Conservation (phyloP, 768 basidiomycete species). For the Pleurotus tuber-regium region DNA sequence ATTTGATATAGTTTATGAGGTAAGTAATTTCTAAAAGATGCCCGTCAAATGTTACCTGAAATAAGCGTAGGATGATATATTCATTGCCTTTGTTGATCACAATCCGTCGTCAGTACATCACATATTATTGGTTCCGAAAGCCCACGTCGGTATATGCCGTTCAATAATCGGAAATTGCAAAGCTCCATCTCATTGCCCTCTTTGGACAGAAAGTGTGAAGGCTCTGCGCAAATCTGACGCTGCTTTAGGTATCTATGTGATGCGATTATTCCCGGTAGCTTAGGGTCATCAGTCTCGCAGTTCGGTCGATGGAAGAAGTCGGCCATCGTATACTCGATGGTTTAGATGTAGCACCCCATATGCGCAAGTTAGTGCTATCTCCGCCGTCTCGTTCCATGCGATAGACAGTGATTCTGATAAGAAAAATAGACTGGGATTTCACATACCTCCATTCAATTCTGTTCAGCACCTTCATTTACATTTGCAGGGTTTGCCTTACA, state of each 20-base stretch:
- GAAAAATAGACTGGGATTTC: slow-evolving; percentile 66
- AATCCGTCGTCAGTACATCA: slow-evolving; percentile 50
- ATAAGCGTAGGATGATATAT: slow-evolving; percentile 37
- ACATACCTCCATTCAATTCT: slow-evolving; percentile 77
- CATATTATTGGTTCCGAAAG: slow-evolving; percentile 49
- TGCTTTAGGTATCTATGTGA: slow-evolving; percentile 39
- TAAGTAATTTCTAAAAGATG: slow-evolving; percentile 14
- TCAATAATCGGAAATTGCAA: neutral
- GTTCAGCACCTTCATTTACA: slow-evolving; percentile 76
- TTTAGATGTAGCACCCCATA: slow-evolving; percentile 35
- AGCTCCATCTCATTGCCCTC: slow-evolving; percentile 4
- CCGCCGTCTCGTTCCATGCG: slow-evolving; percentile 28
- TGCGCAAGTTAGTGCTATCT: slow-evolving; percentile 41
- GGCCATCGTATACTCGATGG: slow-evolving; percentile 53
- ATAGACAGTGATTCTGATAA: slow-evolving; percentile 15
- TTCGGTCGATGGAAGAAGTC: slow-evolving; percentile 44
- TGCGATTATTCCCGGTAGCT: neutral
- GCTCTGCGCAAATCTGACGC: slow-evolving; percentile 42
- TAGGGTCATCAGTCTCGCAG: slow-evolving; percentile 23
- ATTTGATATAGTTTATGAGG: slow-evolving; percentile 53
- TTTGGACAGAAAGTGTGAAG: slow-evolving; percentile 50
- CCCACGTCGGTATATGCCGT: slow-evolving; percentile 43
- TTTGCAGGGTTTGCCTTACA: slow-evolving; percentile 67
- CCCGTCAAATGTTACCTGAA: neutral
- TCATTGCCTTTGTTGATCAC: slow-evolving; percentile 51